Evolutionary conservation across 257 asterid species (phyloP), one percentile per base, ranked within the genome.

Genomic region (Scutellaria galericulata): DNA sequence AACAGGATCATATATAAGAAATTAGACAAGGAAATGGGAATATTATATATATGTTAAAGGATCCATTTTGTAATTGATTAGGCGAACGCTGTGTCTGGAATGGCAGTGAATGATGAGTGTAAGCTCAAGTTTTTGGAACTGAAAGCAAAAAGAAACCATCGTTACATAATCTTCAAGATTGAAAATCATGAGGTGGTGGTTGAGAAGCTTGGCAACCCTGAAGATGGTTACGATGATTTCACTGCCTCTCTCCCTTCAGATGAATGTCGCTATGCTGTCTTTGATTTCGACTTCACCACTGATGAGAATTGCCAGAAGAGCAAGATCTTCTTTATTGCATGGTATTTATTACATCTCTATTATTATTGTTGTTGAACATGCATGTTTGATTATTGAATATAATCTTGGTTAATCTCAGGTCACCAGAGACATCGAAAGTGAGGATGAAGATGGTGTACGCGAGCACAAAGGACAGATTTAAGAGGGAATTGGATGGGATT

Each of bases 401-500:
- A 18, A 18, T 20, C 11, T 53, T 39, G 39, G 0, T 35, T 18
- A 18, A 18, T 50, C 10, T 61, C 42, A 92, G 96, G 98, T 85
- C 96, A 18, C 96, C 96, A 0, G 98, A 92, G 5, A 51, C 82
- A 22, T 74, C 96, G 44, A 86, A 45, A 51, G 98, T 89, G 85
- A 89, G 97, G 78, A 89, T 85, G 94, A 91, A 91, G 88, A 91
- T 89, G 97, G 88, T 91, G 56, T 89, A 89, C 22, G 97, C 97
- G 0, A 91, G 96, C 86, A 87, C 97, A 2, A 91, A 89, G 79
- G 97, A 91, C 74, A 86, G 94, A 79, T 89, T 89, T 79, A 91
- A 91, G 95, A 87, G 93, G 78, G 93, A 91, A 83, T 72, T 89
- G 66, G 95, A 91, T 37, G 96, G 97, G 24, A 89, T 87, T 64